Evolutionary conservation across 768 basidiomycete species (phyloP).

Genomic region (Tylopilus felleus): DNA sequence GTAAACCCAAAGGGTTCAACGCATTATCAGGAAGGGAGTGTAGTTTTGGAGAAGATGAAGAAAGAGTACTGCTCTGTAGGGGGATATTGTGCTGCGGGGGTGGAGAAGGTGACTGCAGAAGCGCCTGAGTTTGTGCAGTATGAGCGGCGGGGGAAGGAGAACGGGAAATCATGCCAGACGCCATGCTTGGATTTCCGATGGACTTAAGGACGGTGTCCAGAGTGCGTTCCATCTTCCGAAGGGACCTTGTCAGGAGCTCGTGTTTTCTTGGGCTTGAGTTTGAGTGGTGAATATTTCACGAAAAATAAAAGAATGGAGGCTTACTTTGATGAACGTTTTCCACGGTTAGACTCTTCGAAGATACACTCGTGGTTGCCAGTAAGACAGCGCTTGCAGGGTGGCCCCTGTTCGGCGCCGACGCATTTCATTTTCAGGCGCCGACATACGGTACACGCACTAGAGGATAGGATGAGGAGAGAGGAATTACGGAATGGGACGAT

Average conservation of each 20-base stretch:
- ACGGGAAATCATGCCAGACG: slow-evolving; percentile 76
- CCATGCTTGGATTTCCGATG: slow-evolving; percentile 78
- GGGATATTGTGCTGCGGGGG: slow-evolving; percentile 41
- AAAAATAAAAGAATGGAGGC: slow-evolving; percentile 19
- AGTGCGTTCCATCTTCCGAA: slow-evolving; percentile 89
- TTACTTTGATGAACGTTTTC: slow-evolving; percentile 84
- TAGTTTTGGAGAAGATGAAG: slow-evolving; percentile 71
- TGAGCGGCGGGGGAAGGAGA: slow-evolving; percentile 69
- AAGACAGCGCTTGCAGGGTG: slow-evolving; percentile 85
- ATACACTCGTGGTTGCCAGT: slow-evolving; percentile 85
- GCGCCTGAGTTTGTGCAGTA: slow-evolving; percentile 48
- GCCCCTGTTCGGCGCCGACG: slow-evolving; percentile 85
- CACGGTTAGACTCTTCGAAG: slow-evolving; percentile 95
- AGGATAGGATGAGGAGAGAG: slow-evolving; percentile 12
- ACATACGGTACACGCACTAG: slow-evolving; percentile 88
- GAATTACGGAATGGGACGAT: slow-evolving; percentile 2
- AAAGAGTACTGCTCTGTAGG: slow-evolving; percentile 16
- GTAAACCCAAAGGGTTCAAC: slow-evolving; percentile 86
- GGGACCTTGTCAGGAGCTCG: slow-evolving; percentile 72
- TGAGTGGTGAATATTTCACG: slow-evolving; percentile 29
- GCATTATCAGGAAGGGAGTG: slow-evolving; percentile 91
- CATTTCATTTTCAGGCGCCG: slow-evolving; percentile 93
- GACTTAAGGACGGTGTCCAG: slow-evolving; percentile 89
- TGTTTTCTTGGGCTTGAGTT: slow-evolving; percentile 62
- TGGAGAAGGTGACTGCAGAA: slow-evolving; percentile 51